These are phyloP conservation scores for Plasmodium chabaudi DNA, from an alignment of 169 alveolate species.

Conservation along the genomic window DNA sequence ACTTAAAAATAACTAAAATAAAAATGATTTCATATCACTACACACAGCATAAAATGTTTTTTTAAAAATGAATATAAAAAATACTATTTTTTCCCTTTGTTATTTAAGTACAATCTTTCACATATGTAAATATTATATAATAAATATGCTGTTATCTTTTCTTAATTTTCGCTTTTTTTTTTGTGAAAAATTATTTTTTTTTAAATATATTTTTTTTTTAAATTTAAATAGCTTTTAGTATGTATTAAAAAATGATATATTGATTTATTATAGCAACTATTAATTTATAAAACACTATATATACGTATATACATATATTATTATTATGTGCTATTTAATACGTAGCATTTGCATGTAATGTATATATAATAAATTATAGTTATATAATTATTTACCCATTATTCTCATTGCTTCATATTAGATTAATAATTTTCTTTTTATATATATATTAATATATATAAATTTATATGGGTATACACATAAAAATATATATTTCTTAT, in stretches of 20 bases:
- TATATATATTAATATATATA: not conserved
- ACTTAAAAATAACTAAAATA: slow-evolving; percentile 5
- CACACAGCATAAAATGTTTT: slow-evolving; percentile 18
- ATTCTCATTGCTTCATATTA: slow-evolving; percentile 35
- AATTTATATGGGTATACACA: slow-evolving; percentile 26
- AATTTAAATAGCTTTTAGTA: slow-evolving; percentile 49
- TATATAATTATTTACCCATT: slow-evolving; percentile 2
- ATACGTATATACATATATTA: not conserved
- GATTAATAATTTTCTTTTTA: slow-evolving; percentile 27
- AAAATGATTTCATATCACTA: not conserved
- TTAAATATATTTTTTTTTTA: slow-evolving; percentile 4
- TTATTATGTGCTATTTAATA: not conserved
- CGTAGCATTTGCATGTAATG: slow-evolving; percentile 54
- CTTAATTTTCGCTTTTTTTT: slow-evolving; percentile 29
- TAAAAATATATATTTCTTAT: slow-evolving; percentile 35
- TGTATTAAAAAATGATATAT: slow-evolving; percentile 16
- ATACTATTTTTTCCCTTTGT: not conserved
- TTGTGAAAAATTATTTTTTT: slow-evolving; percentile 2
- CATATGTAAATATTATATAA: slow-evolving; percentile 8
- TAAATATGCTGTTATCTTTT: slow-evolving; percentile 3
- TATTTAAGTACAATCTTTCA: slow-evolving; percentile 2
- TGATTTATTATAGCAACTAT: slow-evolving; percentile 28
- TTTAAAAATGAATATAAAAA: slow-evolving; percentile 1
- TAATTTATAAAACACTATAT: slow-evolving; percentile 12
- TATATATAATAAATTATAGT: slow-evolving; percentile 3